Percentiles rank a stretch among this genome's conserved stretches.
Conservation (phyloP, 352 stramenopile genomes). For the Halophytophthora polymorphica region DNA sequence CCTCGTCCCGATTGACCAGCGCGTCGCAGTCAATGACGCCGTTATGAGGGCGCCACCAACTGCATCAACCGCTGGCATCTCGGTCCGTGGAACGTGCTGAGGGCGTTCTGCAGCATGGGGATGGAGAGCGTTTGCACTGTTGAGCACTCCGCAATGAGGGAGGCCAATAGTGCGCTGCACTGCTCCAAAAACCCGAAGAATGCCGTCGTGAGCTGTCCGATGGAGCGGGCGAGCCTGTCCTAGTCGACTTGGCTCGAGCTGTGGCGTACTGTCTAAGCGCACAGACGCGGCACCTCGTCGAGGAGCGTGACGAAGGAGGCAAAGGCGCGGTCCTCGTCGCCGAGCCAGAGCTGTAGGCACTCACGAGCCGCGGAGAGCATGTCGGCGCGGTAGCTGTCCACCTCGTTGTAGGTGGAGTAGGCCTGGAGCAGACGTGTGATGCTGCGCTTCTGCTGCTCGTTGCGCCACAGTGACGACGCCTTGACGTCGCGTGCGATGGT, state of each 20-base stretch:
- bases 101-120: too few species aligned
- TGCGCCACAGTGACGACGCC: constrained; percentile 13
- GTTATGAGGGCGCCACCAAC: constrained; percentile 36
- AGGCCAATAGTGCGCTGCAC: not conserved
- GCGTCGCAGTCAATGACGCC: constrained; percentile 22
- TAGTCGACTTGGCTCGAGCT: constrained; percentile 4
- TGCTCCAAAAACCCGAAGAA: constrained; percentile 3
- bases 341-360: constrained; percentile 52
- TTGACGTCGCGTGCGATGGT: constrained; percentile 46
- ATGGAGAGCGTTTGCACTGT: not conserved
- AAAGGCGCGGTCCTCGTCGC: constrained; percentile 65
- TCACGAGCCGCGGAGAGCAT: constrained; percentile 56
- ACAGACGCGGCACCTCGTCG: constrained; percentile 48
- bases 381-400: constrained; percentile 41
- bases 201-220: not conserved
- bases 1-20: not conserved
- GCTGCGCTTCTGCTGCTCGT: constrained; percentile 26
- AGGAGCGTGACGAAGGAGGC: constrained; percentile 56
- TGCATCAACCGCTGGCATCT: too few species aligned
- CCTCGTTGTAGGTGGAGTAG: constrained; percentile 75
- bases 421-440: constrained; percentile 56
- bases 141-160: constrained; percentile 26
- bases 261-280: constrained; percentile 9
- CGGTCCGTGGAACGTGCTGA: too few species aligned
- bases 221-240: not conserved